A percentile compares a stretch with the other conserved stretches of the same genome.
These are phyloP conservation scores for Scedosporium aurantiacum DNA, from an alignment of 2,329 filamentous ascomycete species.

Conservation along the genomic window DNA sequence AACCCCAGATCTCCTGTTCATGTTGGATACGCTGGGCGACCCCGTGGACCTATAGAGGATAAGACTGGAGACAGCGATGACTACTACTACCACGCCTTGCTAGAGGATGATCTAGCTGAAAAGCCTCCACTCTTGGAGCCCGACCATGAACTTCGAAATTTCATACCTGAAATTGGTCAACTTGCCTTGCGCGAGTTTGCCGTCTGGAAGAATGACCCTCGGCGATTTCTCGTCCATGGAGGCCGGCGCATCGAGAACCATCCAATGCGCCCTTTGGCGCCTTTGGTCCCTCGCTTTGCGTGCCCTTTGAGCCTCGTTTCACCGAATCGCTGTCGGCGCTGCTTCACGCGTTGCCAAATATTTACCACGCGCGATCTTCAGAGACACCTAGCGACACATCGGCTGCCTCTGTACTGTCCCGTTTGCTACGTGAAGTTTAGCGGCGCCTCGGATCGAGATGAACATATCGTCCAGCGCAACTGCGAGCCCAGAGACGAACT, in stretches of 20 bases:
- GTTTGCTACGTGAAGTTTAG: conserved; percentile 2
- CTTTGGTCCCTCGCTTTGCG: not conserved
- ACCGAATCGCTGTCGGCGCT: not conserved
- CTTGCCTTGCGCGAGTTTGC: not conserved
- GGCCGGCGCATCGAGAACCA: not conserved
- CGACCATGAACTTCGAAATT: not conserved
- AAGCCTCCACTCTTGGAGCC: not conserved
- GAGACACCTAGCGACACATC: not conserved
- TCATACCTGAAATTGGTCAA: not conserved
- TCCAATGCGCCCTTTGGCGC: not conserved
- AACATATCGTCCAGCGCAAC: conserved; percentile 3
- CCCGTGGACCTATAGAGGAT: not conserved
- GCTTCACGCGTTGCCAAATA: conserved; percentile 14
- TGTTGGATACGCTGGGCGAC: not conserved
- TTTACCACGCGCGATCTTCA: not conserved
- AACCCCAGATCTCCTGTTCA: not conserved
- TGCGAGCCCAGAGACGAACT: not conserved
- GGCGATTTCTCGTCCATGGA: not conserved
- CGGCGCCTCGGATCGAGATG: not conserved
- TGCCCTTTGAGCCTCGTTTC: not conserved
- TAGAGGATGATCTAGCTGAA: not conserved
- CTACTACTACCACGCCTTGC: not conserved
- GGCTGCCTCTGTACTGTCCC: conserved; percentile 4
- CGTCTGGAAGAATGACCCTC: not conserved
- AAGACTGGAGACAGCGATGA: not conserved